Percentiles rank a stretch among this genome's conserved stretches.
Evolutionary conservation across 371 early-diverging fungal genomes (phyloP).

Genomic region (Parasitella parasitica): DNA sequence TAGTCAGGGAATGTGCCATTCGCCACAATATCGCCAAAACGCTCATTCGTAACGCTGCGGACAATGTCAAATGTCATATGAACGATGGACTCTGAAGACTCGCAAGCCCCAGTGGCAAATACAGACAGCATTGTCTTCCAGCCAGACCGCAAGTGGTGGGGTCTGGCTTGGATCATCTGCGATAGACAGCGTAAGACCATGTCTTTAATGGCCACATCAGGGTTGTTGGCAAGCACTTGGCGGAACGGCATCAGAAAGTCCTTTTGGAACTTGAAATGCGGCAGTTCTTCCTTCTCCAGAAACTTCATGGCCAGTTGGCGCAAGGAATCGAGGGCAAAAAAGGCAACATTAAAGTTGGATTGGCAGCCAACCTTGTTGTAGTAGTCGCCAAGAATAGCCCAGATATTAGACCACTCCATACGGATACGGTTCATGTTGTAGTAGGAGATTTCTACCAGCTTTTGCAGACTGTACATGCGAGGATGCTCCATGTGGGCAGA

Average conservation of each 20-base stretch:
- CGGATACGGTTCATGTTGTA: constrained; percentile 98
- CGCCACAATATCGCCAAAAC: constrained; percentile 67
- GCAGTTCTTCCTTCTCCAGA: constrained; percentile 90
- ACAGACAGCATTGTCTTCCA: constrained; percentile 91
- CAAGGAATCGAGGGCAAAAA: constrained; percentile 91
- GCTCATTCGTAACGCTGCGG: constrained; percentile 62
- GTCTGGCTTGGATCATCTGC: constrained; percentile 84
- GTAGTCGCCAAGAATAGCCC: constrained; percentile 90
- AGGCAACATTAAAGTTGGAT: constrained; percentile 81
- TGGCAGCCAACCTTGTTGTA: constrained; percentile 93
- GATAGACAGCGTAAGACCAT: constrained; percentile 89
- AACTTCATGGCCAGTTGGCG: constrained; percentile 94
- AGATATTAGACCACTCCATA: constrained; percentile 94
- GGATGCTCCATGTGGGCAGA: constrained; percentile 63
- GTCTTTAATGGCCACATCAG: constrained; percentile 83
- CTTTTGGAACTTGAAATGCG: constrained; percentile 95
- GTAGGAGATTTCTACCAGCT: constrained; percentile 92
- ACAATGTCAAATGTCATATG: constrained; percentile 69
- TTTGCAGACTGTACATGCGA: constrained; percentile 87
- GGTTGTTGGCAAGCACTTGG: constrained; percentile 76
- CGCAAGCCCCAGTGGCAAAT: constrained; percentile 76
- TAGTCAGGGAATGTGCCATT: constrained; percentile 77
- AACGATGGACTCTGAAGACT: constrained; percentile 66
- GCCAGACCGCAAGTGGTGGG: constrained; percentile 79
- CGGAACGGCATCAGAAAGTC: constrained; percentile 93